Evolutionary conservation across 192 early-diverging fungal genomes (phyloP), one percentile per base, ranked within the genome.

Genomic region (Backusella parvicylindrica): DNA sequence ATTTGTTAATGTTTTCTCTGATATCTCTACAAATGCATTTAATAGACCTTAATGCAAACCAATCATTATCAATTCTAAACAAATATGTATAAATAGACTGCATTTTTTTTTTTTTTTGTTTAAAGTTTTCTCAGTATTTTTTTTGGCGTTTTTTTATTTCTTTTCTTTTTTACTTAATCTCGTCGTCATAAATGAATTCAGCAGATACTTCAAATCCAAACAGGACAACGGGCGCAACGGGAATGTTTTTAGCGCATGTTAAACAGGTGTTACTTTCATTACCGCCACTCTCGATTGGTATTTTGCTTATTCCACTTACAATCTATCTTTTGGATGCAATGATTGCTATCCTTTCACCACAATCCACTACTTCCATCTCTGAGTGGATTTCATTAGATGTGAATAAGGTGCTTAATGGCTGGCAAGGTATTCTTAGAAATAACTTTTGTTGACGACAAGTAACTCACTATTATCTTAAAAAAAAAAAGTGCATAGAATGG

Each of bases 211-310:
- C 53, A 60, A 60, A 43, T 43, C 12, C 41, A 15, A 12, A 28
- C 23, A 26, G 53, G 8, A 23, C 53, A 60, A 60, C 53, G 11
- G 53, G 53, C 12, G 66, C 66, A 11, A 74, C 73, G 26, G 32
- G 73, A 1, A 65, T 43, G 23, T 74, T 74, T 49, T 66, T 67
- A 32, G 35, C 33, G 15, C 73, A 74, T 40, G 63, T 74, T 43
- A 64, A 74, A 74, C 36, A 41, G 9, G 38, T 63, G 1, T 6
- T 74, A 9, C 30, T 67, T 23, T 35, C 38, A 1, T 66, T 74
- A 66, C 73, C 73, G 21, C 33, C 56, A 12, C 37, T 74, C 32
- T 67, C 73, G 2, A 37, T 28, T 23, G 15, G 18, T 0, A 30
- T 64, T 47, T 15, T 74, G 16, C 0, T 35, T 40, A 13, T 67